Conservation (phyloP, 2,329 filamentous ascomycete species). For the Aspergillus texensis region DNA sequence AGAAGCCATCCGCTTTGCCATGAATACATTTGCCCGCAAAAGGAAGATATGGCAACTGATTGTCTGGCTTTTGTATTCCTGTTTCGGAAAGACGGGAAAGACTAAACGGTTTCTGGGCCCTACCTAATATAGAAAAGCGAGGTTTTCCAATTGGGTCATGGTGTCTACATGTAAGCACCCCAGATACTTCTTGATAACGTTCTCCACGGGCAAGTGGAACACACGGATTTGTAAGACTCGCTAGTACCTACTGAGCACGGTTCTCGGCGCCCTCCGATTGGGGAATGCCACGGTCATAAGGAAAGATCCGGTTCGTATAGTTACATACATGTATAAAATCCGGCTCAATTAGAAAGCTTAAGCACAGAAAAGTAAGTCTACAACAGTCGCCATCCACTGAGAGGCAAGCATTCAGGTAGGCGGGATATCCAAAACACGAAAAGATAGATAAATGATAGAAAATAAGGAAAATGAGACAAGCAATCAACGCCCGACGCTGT, state of each 20-base stretch:
- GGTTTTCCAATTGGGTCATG: too few relatives aligned
- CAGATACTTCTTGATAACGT: too few relatives aligned
- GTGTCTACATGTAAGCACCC: too few relatives aligned
- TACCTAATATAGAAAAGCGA: too few relatives aligned
- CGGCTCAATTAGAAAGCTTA: conserved; percentile 8
- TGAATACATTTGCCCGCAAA: too few relatives aligned
- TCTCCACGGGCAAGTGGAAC: too few relatives aligned
- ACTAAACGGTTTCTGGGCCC: too few relatives aligned
- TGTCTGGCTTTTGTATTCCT: too few relatives aligned
- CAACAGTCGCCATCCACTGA: conserved; percentile 22
- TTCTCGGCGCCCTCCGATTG: background rate
- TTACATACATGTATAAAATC: conserved; percentile 19
- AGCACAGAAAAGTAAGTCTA: conserved; percentile 24
- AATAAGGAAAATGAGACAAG: conserved; percentile 1
- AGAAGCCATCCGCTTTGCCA: too few relatives aligned
- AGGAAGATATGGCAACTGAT: too few relatives aligned
- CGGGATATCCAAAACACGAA: conserved; percentile 35
- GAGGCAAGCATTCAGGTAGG: conserved; percentile 22
- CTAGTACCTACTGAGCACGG: background rate
- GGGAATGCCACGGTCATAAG: background rate
- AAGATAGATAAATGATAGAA: conserved; percentile 13
- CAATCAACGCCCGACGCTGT: conserved; percentile 29
- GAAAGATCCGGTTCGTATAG: background rate
- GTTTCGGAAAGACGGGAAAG: too few relatives aligned
- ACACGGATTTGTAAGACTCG: too few relatives aligned